These are phyloP conservation scores for Hyaloscypha finlandica DNA, from an alignment of 495 filamentous ascomycete species.

Conservation along the genomic window DNA sequence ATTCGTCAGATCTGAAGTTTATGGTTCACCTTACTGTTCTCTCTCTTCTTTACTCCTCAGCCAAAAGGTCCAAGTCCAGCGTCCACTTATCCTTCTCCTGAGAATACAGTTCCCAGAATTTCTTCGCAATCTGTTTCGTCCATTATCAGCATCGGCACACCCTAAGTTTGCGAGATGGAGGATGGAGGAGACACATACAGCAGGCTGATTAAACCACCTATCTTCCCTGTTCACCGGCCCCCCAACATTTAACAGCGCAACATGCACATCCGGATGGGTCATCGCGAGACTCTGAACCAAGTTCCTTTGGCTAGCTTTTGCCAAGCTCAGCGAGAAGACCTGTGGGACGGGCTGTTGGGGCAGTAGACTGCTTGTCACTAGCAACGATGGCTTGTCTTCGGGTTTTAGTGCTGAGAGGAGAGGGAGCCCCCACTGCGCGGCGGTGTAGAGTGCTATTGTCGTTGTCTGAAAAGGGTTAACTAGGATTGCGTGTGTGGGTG, in stretches of 20 bases:
- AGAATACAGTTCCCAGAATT: constrained; percentile 42
- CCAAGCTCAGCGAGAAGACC: constrained; percentile 43
- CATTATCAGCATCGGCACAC: too few species aligned
- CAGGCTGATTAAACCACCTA: constrained; percentile 35
- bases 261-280: constrained; percentile 40
- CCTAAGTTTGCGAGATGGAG: too few species aligned
- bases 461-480: constrained; percentile 33
- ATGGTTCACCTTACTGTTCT: background rate
- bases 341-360: constrained; percentile 38
- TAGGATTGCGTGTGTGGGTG: background rate
- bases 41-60: background rate
- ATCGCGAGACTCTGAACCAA: constrained; percentile 38
- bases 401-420: constrained; percentile 32
- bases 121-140: constrained; percentile 36
- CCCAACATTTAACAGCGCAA: constrained; percentile 40
- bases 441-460: constrained; percentile 40
- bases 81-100: constrained; percentile 27
- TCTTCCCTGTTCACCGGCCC: constrained; percentile 38
- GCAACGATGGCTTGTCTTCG: constrained; percentile 35
- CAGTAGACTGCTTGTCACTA: constrained; percentile 41
- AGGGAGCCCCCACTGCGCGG: constrained; percentile 39
- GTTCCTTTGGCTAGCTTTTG: constrained; percentile 45
- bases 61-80: constrained; percentile 11
- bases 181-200: background rate
- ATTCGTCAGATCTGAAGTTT: background rate